Evolutionary conservation across 2,329 filamentous ascomycete genomes (phyloP).

Genomic region (Penicillium sp.): DNA sequence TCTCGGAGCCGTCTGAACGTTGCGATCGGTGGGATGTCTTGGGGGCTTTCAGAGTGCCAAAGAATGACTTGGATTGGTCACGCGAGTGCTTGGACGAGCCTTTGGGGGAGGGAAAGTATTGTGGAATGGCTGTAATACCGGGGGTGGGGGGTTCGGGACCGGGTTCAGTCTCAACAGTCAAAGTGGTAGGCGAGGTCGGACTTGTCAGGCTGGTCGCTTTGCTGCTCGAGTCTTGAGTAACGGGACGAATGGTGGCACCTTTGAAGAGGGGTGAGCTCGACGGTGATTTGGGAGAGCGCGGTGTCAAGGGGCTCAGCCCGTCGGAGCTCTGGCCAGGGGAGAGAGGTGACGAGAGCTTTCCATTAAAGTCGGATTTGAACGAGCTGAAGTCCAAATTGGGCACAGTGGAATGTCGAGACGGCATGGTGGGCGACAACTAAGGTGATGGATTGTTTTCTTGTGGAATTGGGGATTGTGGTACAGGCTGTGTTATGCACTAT

Average conservation of each 20-base stretch:
- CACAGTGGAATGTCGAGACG: slow-evolving; percentile 36
- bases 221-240: slow-evolving; percentile 37
- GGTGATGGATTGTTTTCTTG: not conserved
- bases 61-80: slow-evolving; percentile 48
- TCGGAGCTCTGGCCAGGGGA: slow-evolving; percentile 38
- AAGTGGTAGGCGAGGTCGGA: slow-evolving; percentile 28
- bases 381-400: slow-evolving; percentile 40
- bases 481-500: not conserved
- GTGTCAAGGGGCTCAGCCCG: slow-evolving; percentile 36
- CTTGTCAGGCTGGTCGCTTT: slow-evolving; percentile 29
- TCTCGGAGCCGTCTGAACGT: slow-evolving; percentile 40
- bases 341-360: slow-evolving; percentile 33
- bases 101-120: slow-evolving; percentile 45
- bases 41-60: slow-evolving; percentile 48
- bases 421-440: slow-evolving; percentile 30
- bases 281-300: slow-evolving; percentile 39
- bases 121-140: slow-evolving; percentile 47
- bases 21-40: slow-evolving; percentile 46
- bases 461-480: not conserved
- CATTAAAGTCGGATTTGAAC: slow-evolving; percentile 29
- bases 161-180: slow-evolving; percentile 23
- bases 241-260: slow-evolving; percentile 42
- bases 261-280: slow-evolving; percentile 40
- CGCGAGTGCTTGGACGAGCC: slow-evolving; percentile 42
- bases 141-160: slow-evolving; percentile 38